Percentiles rank a stretch among this genome's conserved stretches.
phyloP scores from a whole-genome alignment of 495 filamentous ascomycete species.

The Neurospora intermedia region DNA sequence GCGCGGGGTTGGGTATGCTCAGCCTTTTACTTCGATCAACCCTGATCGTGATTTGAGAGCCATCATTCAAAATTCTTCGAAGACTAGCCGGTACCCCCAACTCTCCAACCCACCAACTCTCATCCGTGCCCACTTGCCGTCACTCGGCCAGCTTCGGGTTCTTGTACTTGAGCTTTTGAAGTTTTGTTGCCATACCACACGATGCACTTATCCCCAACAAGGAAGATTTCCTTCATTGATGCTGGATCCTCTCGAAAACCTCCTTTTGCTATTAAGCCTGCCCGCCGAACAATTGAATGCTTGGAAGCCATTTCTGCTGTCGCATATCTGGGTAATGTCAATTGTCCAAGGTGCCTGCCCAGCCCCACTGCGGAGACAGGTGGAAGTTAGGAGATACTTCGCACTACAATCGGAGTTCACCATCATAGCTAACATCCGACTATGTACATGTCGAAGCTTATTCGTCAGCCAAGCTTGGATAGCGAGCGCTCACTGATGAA shows the following conservation, averaged over 20 bases:
- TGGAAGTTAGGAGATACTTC: neutral
- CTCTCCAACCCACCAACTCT: neutral
- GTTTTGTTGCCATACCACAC: neutral
- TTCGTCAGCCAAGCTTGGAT: neutral
- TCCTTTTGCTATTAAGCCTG: neutral
- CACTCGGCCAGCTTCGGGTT: neutral
- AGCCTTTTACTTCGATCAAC: neutral
- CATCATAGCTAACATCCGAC: neutral
- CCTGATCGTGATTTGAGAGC: neutral
- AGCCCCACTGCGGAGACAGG: neutral
- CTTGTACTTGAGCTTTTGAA: neutral
- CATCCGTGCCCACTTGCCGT: neutral
- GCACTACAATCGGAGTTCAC: neutral
- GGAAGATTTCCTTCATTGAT: neutral
- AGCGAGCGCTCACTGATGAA: neutral
- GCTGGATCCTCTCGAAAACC: neutral
- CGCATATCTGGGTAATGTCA: neutral
- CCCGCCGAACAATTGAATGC: neutral
- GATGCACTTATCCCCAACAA: neutral
- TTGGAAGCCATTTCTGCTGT: neutral
- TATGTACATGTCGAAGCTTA: neutral
- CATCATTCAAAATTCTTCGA: neutral
- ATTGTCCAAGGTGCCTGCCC: neutral
- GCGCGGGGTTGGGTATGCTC: neutral
- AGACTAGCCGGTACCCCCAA: neutral